phyloP scores from a whole-genome alignment of 2,329 filamentous ascomycete species.

The Fusarium fracticaudum region DNA sequence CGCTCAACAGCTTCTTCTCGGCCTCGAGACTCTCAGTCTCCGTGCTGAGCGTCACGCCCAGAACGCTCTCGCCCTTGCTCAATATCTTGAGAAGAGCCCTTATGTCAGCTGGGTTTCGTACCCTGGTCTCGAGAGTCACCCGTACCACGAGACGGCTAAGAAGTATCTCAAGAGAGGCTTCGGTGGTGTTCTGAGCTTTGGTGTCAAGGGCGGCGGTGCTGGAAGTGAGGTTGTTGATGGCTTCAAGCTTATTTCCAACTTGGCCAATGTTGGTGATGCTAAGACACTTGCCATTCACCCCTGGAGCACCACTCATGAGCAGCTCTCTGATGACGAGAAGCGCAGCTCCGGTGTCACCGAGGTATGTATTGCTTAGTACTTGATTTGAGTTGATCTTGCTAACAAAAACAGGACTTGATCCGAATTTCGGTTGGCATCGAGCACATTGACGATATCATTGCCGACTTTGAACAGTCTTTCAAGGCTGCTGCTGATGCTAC shows the following conservation, averaged over 20 bases:
- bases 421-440: slow-evolving; percentile 95
- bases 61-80: slow-evolving; percentile 82
- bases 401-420: slow-evolving; percentile 75
- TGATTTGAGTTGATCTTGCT: background rate
- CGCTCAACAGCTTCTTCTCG: slow-evolving; percentile 90
- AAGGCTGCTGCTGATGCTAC: slow-evolving; percentile 63
- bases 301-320: slow-evolving; percentile 95
- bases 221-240: slow-evolving; percentile 90
- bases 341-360: slow-evolving; percentile 82
- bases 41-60: slow-evolving; percentile 86
- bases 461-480: slow-evolving; percentile 94
- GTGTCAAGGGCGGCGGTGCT: slow-evolving; percentile 86
- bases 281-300: slow-evolving; percentile 97
- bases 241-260: slow-evolving; percentile 94
- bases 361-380: slow-evolving; percentile 51
- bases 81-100: slow-evolving; percentile 83
- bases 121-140: slow-evolving; percentile 84
- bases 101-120: slow-evolving; percentile 95
- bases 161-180: slow-evolving; percentile 87
- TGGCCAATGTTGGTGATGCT: slow-evolving; percentile 95
- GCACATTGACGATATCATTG: slow-evolving; percentile 97
- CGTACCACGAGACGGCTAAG: slow-evolving; percentile 82
- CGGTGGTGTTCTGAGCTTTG: slow-evolving; percentile 92
- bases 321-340: slow-evolving; percentile 85
- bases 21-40: slow-evolving; percentile 88